Evolutionary conservation across 1,284 basidiomycete genomes (phyloP).

Genomic region (Thelephora terrestris): DNA sequence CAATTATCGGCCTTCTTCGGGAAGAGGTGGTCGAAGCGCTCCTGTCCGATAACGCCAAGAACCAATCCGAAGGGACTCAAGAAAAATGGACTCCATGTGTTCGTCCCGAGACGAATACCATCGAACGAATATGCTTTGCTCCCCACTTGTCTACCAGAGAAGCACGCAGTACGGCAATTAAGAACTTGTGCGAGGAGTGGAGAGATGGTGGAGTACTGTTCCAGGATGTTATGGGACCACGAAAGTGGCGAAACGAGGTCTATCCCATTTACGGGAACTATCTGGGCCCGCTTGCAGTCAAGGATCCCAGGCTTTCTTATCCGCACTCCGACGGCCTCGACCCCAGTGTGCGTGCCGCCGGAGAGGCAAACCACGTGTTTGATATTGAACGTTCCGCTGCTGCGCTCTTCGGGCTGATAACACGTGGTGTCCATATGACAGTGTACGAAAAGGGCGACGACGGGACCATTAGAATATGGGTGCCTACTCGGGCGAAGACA

Average conservation of each 20-base stretch:
- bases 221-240: conserved; percentile 54
- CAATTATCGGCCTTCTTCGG: conserved; percentile 55
- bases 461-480: conserved; percentile 57
- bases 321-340: conserved; percentile 16
- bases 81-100: conserved; percentile 33
- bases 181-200: conserved; percentile 59
- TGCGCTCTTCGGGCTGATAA: conserved; percentile 82
- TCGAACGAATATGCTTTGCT: conserved; percentile 40
- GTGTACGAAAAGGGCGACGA: conserved; percentile 45
- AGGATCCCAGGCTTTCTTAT: background rate
- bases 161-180: conserved; percentile 50
- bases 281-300: conserved; percentile 34
- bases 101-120: conserved; percentile 17
- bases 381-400: conserved; percentile 85
- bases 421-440: conserved; percentile 83
- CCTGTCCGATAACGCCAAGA: conserved; percentile 34
- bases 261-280: conserved; percentile 77
- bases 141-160: conserved; percentile 38
- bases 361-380: conserved; percentile 59
- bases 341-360: conserved; percentile 6
- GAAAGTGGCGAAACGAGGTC: conserved; percentile 76
- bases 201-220: conserved; percentile 47
- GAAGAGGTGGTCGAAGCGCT: conserved; percentile 46
- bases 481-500: conserved; percentile 75
- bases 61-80: conserved; percentile 17